Conservation (phyloP, 495 filamentous ascomycete genomes). For the Neurospora cerealis region DNA sequence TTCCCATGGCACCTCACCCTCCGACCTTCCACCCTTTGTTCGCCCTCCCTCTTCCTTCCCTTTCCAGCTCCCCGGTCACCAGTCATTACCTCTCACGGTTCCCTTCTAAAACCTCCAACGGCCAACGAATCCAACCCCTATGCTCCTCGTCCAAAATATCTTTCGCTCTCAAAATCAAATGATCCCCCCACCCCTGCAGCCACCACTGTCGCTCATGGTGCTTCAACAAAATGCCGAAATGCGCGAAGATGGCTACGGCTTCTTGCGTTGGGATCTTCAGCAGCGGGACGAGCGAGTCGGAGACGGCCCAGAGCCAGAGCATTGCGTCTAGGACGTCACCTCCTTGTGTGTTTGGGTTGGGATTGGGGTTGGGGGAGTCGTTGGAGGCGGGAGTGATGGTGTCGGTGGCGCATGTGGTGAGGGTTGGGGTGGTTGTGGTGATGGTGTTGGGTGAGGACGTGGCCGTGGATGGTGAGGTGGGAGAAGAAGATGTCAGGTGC, state of each 20-base stretch:
- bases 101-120: slow-evolving; percentile 13
- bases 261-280: slow-evolving; percentile 19
- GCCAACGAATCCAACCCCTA: slow-evolving; percentile 25
- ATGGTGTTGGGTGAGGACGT: neutral
- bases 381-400: neutral
- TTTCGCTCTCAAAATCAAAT: slow-evolving; percentile 17
- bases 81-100: too few species aligned
- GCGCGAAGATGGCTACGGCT: slow-evolving; percentile 27
- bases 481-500: neutral
- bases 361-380: neutral
- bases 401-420: neutral
- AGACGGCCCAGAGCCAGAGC: slow-evolving; percentile 28
- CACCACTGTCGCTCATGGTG: slow-evolving; percentile 26
- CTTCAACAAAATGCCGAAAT: slow-evolving; percentile 22
- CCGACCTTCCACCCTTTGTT: too few species aligned
- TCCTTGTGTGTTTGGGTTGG: neutral
- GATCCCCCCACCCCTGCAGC: slow-evolving; percentile 26
- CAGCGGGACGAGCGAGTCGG: slow-evolving; percentile 24
- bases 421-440: neutral
- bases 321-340: slow-evolving; percentile 25
- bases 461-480: neutral
- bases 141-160: slow-evolving; percentile 25
- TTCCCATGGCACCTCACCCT: too few species aligned
- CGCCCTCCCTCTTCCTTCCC: too few species aligned
- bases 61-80: too few species aligned